phyloP scores from a whole-genome alignment of 169 alveolate genomes.

The Plasmodium knowlesi region DNA sequence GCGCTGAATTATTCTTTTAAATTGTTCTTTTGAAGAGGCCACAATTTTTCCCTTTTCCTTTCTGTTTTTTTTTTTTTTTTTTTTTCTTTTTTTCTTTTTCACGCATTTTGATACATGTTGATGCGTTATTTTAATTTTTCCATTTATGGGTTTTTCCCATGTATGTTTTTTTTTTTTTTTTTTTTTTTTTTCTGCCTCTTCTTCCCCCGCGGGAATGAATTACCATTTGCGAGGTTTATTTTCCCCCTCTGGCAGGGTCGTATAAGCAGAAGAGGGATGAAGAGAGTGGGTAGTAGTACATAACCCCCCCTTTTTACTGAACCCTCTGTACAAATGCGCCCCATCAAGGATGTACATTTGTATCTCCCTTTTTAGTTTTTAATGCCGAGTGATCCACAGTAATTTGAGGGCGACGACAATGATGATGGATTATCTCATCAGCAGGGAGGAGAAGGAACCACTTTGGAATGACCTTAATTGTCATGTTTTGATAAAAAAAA shows the following conservation, averaged over 20 bases:
- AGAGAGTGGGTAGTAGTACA: neutral
- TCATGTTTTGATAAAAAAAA: neutral
- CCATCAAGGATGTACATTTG: neutral
- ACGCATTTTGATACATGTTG: neutral
- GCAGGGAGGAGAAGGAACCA: neutral
- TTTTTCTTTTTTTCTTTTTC: neutral
- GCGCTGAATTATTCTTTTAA: neutral
- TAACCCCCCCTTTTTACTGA: neutral
- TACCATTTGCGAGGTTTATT: neutral
- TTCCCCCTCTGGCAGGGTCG: slow-evolving; percentile 1
- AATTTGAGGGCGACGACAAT: neutral
- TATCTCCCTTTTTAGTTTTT: neutral
- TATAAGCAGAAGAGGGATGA: neutral
- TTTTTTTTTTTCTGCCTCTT: neutral
- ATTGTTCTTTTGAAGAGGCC: neutral
- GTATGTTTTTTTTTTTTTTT: neutral
- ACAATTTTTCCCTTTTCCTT: neutral
- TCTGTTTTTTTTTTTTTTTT: neutral
- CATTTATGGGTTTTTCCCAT: neutral
- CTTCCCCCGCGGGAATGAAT: neutral
- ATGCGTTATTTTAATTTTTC: neutral
- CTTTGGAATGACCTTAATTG: neutral
- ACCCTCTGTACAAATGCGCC: slow-evolving; percentile 1
- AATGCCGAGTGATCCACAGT: neutral
- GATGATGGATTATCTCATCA: neutral